Evolutionary conservation across 2,329 filamentous ascomycete genomes (phyloP), one percentile per base, ranked within the genome.

Genomic region (Bimuria novae-zelandiae): DNA sequence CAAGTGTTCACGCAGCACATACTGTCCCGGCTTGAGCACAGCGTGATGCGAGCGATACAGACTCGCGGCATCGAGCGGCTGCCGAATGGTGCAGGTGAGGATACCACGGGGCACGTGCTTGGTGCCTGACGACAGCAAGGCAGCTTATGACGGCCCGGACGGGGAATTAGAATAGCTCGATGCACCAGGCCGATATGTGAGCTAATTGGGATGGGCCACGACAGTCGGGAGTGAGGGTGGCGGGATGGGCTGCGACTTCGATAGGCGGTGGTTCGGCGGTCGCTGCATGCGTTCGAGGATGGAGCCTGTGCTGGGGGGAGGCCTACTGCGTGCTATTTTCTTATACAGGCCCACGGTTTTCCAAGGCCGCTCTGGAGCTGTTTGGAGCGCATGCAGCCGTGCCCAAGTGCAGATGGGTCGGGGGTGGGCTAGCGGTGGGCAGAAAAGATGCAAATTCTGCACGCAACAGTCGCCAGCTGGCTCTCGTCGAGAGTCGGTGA

Each of bases 121-220:
- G 41, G 54, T 65, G 61, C 64, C 60, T 67, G 64, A 62, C 19
- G 47, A 40, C 16, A 21, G 49, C 39, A 35, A 11, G 16, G 36
- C 17, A 16, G 25, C 14, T 35, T 21, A 30, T 23, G 17, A 52
- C 30, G 45, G 37, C 22, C 37, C 23, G 33, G 23, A 56, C 39
- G 49, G 54, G 47, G 49, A 23, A 30, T 44, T 41, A 47, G 35
- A 21, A 43, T 41, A 45, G 55, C 19, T 53, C 45, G 48, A 42
- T 52, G 51, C 44, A 51, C 52, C 46, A 59, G 52, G 50, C 52
- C 54, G 46, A 37, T 10, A 45, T 53, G 17, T 44, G 52, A 52
- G 60, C 67, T 66, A 68, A 71, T 68, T 52, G 65, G 56, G 59
- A 61, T 21, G 46, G 60, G 67, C 65, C 68, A 70, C 68, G 67